Evolutionary conservation across 352 stramenopile species (phyloP).

Genomic region (Poterioochromonas sp.): DNA sequence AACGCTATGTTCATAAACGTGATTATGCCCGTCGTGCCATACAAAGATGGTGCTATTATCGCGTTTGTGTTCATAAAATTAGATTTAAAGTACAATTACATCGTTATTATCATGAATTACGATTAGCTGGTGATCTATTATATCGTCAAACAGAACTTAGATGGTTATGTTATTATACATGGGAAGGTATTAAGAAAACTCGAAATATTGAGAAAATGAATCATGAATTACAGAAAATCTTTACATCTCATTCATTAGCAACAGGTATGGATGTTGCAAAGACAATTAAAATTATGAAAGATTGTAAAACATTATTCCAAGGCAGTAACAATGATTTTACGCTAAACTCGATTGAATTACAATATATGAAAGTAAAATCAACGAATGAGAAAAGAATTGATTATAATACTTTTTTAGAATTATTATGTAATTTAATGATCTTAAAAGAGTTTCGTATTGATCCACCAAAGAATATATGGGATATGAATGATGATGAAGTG

Average conservation of each 20-base stretch:
- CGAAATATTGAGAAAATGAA: background rate
- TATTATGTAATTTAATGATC: background rate
- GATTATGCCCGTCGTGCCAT: background rate
- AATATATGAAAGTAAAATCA: conserved; percentile 28
- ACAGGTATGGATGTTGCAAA: conserved; percentile 1
- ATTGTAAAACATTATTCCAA: conserved; percentile 10
- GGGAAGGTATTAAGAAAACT: conserved; percentile 7
- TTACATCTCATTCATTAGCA: background rate
- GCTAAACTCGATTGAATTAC: conserved; percentile 22
- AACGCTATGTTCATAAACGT: background rate
- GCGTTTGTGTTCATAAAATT: background rate
- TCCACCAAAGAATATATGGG: background rate
- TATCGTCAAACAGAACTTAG: background rate
- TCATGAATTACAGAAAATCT: conserved; percentile 10
- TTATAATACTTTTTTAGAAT: conserved; percentile 17
- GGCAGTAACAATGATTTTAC: background rate
- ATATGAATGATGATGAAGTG: background rate
- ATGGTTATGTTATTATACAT: background rate
- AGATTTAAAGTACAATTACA: background rate
- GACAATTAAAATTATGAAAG: conserved; percentile 16
- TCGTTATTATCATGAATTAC: background rate
- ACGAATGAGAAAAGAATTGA: conserved; percentile 1
- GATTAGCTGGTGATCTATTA: background rate
- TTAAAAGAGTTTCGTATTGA: background rate
- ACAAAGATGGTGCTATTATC: background rate